Conservation (phyloP, 2,329 filamentous ascomycete genomes). For the Ophiocordyceps unilateralis region DNA sequence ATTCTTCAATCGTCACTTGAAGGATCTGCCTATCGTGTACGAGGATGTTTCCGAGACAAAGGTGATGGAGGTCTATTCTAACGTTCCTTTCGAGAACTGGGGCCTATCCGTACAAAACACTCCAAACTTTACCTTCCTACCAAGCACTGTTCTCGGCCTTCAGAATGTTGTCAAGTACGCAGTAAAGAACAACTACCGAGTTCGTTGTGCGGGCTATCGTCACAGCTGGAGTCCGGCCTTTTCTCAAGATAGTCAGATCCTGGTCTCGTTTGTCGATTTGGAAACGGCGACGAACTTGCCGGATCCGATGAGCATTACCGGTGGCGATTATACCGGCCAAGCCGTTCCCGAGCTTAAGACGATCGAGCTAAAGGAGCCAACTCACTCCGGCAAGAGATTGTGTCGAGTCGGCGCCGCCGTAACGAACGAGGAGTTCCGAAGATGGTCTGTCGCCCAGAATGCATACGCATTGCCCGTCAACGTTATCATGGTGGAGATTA, state of each 20-base stretch:
- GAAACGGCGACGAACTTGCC: not conserved
- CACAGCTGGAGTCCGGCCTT: not conserved
- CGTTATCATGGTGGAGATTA: not conserved
- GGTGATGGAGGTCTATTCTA: not conserved
- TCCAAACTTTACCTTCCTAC: not conserved
- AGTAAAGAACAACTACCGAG: not conserved
- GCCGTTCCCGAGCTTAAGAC: not conserved
- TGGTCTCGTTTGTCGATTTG: not conserved
- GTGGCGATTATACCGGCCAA: not conserved
- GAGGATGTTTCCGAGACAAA: not conserved
- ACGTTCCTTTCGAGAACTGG: not conserved
- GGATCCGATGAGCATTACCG: not conserved
- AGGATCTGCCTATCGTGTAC: not conserved
- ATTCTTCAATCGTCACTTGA: not conserved
- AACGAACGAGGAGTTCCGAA: not conserved
- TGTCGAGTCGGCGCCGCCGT: not conserved
- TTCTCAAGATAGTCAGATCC: not conserved
- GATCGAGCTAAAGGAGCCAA: not conserved
- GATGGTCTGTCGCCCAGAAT: not conserved
- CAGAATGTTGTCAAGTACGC: not conserved
- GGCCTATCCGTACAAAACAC: not conserved
- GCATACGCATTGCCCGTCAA: not conserved
- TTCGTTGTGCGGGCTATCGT: not conserved
- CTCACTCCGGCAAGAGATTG: not conserved
- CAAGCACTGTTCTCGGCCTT: not conserved